phyloP scores from a whole-genome alignment of 768 basidiomycete species.

The Pisolithus albus region DNA sequence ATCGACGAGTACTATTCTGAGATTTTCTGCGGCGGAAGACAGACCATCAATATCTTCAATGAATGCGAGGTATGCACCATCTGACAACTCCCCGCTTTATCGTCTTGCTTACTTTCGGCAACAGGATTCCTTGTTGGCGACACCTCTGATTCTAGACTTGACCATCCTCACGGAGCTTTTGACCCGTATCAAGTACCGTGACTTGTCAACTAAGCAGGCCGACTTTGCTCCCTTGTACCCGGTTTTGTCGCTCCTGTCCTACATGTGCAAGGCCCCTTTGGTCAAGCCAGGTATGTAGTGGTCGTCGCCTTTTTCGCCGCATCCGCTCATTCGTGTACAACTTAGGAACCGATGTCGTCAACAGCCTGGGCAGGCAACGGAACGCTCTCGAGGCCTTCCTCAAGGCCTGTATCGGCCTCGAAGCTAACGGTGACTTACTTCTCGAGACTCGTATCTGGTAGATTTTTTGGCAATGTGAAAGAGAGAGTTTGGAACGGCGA shows the following conservation, averaged over 20 bases:
- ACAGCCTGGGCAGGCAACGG: slow-evolving; percentile 91
- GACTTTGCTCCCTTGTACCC: slow-evolving; percentile 85
- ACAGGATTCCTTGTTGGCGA: slow-evolving; percentile 90
- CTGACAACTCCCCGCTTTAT: background rate
- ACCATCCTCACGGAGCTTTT: slow-evolving; percentile 90
- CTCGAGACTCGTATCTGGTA: slow-evolving; percentile 88
- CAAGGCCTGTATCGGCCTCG: slow-evolving; percentile 89
- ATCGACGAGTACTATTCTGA: slow-evolving; percentile 99
- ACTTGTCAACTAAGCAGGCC: slow-evolving; percentile 33
- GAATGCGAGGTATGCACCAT: slow-evolving; percentile 72
- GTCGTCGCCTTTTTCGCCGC: background rate
- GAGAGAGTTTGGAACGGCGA: background rate
- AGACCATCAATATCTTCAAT: slow-evolving; percentile 95
- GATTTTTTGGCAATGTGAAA: background rate
- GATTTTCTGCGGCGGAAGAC: slow-evolving; percentile 92
- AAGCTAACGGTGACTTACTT: slow-evolving; percentile 76
- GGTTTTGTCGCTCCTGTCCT: slow-evolving; percentile 86
- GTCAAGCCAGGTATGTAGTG: slow-evolving; percentile 66
- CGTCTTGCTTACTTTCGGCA: slow-evolving; percentile 6
- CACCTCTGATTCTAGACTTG: slow-evolving; percentile 92
- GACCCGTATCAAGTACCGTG: slow-evolving; percentile 87
- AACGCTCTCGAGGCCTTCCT: slow-evolving; percentile 90
- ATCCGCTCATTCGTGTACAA: background rate
- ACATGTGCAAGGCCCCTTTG: slow-evolving; percentile 98
- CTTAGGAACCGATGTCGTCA: slow-evolving; percentile 84